Base-by-base conservation (phyloP, 2,329 filamentous ascomycete genomes). In the Fusarium sterilihyphosum region DNA sequence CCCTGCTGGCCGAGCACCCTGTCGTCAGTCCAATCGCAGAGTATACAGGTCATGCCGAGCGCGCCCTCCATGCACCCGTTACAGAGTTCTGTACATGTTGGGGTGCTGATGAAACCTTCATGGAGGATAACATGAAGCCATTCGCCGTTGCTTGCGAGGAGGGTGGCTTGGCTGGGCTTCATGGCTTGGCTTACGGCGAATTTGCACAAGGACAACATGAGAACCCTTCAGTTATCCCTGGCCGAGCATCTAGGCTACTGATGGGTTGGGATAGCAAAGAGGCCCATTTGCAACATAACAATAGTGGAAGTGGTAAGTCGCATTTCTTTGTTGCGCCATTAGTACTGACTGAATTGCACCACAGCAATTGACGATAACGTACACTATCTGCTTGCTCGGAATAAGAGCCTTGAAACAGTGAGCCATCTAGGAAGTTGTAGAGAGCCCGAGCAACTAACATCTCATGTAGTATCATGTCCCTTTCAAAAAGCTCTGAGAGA, bases 251-350 rank as follows among this genome's bases (percentile, higher is more conserved):
- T 20, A 75, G 80, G 61, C 72, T 83, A 67, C 65, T 85, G 31
- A 67, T 84, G 43, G 83, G 83, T 10, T 85, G 83, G 83, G 82
- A 85, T 24, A 82, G 80, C 67, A 82, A 79, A 70, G 81, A 82
- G 44, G 83, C 80, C 26, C 83, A 85, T 72, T 46, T 82, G 38
- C 77, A 79, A 22, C 76, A 83, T 61, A 80, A 78, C 37, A 80
- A 77, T 31, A 76, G 77, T 22, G 79, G 77, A 16, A 82, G 78
- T 61, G 67, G 81, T 82, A 70, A 57, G 80, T 57, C 31, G 26
- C 17, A 24, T 12, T 33, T 37, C 24, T n/a, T n/a, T 26, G 22
- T 24, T n/a, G 37, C 37, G 14, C 18, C 26, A 22, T 40, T 33
- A 26, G 18, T 20, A 29, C 20, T 29, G 13, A 47, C 26, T 53